Conservation (phyloP, 768 basidiomycete genomes). For the Termitomyces bulborhizus region DNA sequence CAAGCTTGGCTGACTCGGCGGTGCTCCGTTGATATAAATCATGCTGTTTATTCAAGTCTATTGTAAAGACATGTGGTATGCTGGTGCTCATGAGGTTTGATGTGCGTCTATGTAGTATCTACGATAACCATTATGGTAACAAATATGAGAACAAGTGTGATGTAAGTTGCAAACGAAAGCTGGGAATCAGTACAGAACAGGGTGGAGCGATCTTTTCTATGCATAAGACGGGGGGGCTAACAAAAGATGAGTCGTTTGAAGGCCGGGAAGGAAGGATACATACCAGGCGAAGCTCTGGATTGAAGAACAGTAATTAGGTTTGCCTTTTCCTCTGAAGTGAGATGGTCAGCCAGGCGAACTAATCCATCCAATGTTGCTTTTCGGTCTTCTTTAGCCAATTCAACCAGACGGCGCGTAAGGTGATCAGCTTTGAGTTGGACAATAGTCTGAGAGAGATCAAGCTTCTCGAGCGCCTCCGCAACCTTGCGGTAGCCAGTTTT, state of each 20-base stretch:
- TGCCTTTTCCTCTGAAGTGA: conserved; percentile 68
- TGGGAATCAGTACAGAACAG: neutral
- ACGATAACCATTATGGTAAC: conserved; percentile 11
- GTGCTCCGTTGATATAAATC: neutral
- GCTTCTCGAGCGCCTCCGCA: conserved; percentile 61
- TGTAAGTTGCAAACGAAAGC: conserved; percentile 10
- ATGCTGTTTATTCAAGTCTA: neutral
- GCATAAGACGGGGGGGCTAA: conserved; percentile 33
- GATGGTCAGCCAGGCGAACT: conserved; percentile 61
- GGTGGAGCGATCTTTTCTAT: neutral
- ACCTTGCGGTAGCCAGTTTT: conserved; percentile 48
- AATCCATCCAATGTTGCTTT: conserved; percentile 75
- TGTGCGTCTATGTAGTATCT: conserved; percentile 6
- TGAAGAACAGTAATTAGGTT: conserved; percentile 57
- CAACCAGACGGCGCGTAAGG: conserved; percentile 59
- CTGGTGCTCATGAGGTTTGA: neutral
- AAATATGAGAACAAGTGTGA: conserved; percentile 15
- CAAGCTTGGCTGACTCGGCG: too few species aligned
- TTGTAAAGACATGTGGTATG: conserved; percentile 1
- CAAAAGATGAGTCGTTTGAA: neutral
- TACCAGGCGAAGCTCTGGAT: conserved; percentile 52
- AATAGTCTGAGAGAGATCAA: conserved; percentile 60
- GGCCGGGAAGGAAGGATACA: conserved; percentile 15
- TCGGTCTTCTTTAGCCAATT: conserved; percentile 66
- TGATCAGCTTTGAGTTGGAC: conserved; percentile 65